A percentile compares a stretch with the other conserved stretches of the same genome.
Evolutionary conservation across 768 basidiomycete genomes (phyloP).

Genomic region (Rhodotorula paludigena): DNA sequence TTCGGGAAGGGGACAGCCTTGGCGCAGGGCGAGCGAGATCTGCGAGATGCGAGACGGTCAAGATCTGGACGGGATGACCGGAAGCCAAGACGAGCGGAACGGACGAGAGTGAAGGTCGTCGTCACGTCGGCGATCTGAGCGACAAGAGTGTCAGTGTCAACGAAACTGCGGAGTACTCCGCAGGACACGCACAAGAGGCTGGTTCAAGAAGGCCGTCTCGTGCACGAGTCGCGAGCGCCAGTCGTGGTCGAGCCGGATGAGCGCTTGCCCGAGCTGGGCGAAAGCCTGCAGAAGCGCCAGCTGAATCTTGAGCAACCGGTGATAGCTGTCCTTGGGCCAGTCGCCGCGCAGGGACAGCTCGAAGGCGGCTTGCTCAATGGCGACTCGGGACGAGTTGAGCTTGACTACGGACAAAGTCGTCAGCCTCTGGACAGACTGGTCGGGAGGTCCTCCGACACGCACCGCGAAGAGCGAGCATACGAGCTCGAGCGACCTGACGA

Average conservation of each 20-base stretch:
- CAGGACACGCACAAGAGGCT: constrained; percentile 50
- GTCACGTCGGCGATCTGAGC: constrained; percentile 52
- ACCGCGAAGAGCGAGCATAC: constrained; percentile 17
- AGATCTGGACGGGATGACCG: rapidly evolving
- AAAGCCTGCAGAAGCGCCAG: constrained; percentile 49
- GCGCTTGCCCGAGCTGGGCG: constrained; percentile 47
- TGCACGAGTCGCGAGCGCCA: constrained; percentile 52
- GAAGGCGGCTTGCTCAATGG: constrained; percentile 35
- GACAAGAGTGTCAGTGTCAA: neutral
- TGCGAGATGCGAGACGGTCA: neutral
- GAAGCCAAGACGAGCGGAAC: neutral
- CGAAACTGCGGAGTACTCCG: constrained; percentile 35
- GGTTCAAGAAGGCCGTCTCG: constrained; percentile 55
- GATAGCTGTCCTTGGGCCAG: constrained; percentile 56
- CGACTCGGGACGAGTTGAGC: constrained; percentile 32
- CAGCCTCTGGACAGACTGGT: too few relatives aligned
- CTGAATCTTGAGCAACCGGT: constrained; percentile 50
- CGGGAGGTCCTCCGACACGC: neutral
- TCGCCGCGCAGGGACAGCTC: constrained; percentile 49
- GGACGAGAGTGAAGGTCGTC: constrained; percentile 49
- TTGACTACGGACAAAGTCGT: constrained; percentile 15
- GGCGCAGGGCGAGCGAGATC: constrained; percentile 52
- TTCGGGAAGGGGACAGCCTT: constrained; percentile 52
- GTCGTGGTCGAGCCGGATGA: constrained; percentile 51
- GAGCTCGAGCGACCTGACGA: constrained; percentile 12